These are phyloP conservation scores for Globisporangium barbulae DNA, from an alignment of 352 stramenopile genomes.

Conservation along the genomic window DNA sequence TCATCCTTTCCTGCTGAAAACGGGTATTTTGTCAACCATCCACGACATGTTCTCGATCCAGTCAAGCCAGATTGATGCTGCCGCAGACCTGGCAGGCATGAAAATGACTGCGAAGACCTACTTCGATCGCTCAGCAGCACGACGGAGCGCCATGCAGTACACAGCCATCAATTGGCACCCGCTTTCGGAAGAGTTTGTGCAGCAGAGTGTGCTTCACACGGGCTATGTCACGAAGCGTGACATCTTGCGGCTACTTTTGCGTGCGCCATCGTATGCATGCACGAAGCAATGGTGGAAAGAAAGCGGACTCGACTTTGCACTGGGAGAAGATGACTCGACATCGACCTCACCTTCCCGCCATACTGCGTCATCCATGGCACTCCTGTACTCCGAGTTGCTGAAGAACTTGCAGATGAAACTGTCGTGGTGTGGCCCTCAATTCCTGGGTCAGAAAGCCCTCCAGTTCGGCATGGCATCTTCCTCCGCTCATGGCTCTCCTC, in stretches of 20 bases:
- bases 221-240: conserved; percentile 80
- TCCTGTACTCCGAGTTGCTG: conserved; percentile 77
- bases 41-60: conserved; percentile 77
- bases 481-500: conserved; percentile 5
- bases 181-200: conserved; percentile 76
- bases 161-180: conserved; percentile 73
- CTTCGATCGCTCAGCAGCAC: conserved; percentile 2
- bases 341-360: conserved; percentile 30
- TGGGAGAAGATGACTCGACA: conserved; percentile 2
- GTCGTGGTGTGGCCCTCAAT: conserved; percentile 28
- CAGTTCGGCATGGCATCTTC: conserved; percentile 53
- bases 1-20: conserved; percentile 78
- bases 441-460: conserved; percentile 49
- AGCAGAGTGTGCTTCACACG: conserved; percentile 60
- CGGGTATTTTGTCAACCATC: conserved; percentile 65
- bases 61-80: conserved; percentile 40
- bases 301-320: conserved; percentile 32
- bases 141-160: conserved; percentile 17
- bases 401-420: conserved; percentile 60
- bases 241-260: conserved; percentile 57
- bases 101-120: conserved; percentile 17
- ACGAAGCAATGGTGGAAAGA: conserved; percentile 58
- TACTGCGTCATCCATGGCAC: conserved; percentile 69
- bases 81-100: conserved; percentile 23
- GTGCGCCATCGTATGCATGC: conserved; percentile 57